Conservation (phyloP, 176 grass and related monocot genomes). For the Hsuehochloa calcarea region DNA sequence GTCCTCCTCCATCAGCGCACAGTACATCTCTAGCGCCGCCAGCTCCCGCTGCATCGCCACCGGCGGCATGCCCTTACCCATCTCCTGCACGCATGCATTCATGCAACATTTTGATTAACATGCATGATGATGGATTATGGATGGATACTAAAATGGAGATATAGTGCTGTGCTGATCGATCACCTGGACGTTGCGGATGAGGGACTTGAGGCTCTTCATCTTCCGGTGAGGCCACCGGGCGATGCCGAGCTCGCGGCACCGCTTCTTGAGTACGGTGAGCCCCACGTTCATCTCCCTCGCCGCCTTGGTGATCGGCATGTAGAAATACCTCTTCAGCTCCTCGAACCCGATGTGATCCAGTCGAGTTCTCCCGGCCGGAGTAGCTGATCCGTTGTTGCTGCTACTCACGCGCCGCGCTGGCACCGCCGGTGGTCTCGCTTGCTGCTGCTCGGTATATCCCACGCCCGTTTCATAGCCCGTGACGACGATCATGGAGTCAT, state of each 20-base stretch:
- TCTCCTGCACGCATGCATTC: slow-evolving; percentile 33
- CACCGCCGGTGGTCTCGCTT: not conserved
- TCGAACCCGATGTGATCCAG: slow-evolving; percentile 55
- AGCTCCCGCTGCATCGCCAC: slow-evolving; percentile 45
- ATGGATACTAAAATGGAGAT: too few species aligned
- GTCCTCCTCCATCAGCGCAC: slow-evolving; percentile 61
- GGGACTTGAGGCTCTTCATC: slow-evolving; percentile 86
- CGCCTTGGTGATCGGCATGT: slow-evolving; percentile 79
- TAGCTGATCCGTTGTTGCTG: not conserved
- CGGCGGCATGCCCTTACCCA: slow-evolving; percentile 48
- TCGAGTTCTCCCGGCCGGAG: slow-evolving; percentile 26
- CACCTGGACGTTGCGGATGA: slow-evolving; percentile 79
- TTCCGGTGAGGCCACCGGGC: slow-evolving; percentile 84
- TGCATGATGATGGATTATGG: not conserved
- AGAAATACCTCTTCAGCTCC: slow-evolving; percentile 70
- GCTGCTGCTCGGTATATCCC: not conserved
- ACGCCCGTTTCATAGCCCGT: not conserved
- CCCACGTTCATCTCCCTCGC: slow-evolving; percentile 85
- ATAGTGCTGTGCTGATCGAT: too few species aligned
- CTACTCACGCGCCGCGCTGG: not conserved
- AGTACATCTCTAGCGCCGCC: slow-evolving; percentile 45
- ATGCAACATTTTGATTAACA: not conserved
- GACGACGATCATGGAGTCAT: not conserved
- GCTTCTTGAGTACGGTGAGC: slow-evolving; percentile 87
- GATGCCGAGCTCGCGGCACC: slow-evolving; percentile 85